Evolutionary conservation across 2,329 filamentous ascomycete species (phyloP), one percentile per base, ranked within the genome.

Genomic region (Alternaria sp.): DNA sequence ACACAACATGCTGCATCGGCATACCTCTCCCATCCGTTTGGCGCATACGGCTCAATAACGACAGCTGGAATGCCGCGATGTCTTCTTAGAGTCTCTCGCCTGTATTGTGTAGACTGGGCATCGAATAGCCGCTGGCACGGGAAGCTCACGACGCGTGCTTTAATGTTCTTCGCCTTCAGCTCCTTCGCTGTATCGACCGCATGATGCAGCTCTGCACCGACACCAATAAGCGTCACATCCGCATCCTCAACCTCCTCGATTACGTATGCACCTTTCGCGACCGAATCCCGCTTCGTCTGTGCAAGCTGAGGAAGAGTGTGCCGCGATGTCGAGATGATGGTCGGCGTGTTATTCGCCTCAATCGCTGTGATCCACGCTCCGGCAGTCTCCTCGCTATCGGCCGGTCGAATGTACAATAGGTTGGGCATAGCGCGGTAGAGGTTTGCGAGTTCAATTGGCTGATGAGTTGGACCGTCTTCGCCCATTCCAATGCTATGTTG

Each of bases 391-490:
- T 89, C 86, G 44, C 80, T 82, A 62, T 89, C 87, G 43, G 81
- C 81, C 0, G 87, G 87, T 0, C 87, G 84, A 46, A 89, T 86
- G 71, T 88, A 89, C 1, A 84, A 75, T 1, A 89, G 65, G 62
- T 89, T 87, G 0, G 87, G 87, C 87, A 89, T 89, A 8, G 86
- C 84, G 2, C 87, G 83, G 72, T 86, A 89, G 2, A 89, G 77
- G 0, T 82, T 74, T 6, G 84, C 82, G 0, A 89, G 79, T 32
- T 83, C 86, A 22, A 89, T 83, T 2, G 87, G 87, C 70, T 89
- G 87, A 63, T 89, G 87, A 0, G 87, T 89, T 0, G 87, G 87
- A 0, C 87, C 87, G 61, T 89, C 84, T 66, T 89, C 84, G 2
- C 87, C 57, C 38, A 81, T 85, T 20, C 84, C 87, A 27, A 76